phyloP scores from a whole-genome alignment of 495 filamentous ascomycete species.

The Paragyromitra xinjiangensis region DNA sequence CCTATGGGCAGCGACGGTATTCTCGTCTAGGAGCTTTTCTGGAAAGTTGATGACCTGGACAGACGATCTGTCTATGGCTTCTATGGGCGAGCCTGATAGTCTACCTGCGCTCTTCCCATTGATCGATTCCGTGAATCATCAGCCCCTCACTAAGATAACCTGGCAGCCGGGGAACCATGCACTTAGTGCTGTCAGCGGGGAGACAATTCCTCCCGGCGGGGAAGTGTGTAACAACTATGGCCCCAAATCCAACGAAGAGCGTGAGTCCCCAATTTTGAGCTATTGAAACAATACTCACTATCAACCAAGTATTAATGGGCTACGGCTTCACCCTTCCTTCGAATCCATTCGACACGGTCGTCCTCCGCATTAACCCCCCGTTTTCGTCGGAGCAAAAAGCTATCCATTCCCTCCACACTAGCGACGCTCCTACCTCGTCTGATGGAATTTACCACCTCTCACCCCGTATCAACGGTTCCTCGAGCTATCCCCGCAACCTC shows the following conservation, averaged over 20 bases:
- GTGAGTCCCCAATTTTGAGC: conserved; percentile 58
- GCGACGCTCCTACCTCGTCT: conserved; percentile 15
- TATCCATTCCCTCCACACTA: conserved; percentile 17
- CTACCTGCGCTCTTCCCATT: conserved; percentile 68
- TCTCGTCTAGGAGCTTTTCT: conserved; percentile 66
- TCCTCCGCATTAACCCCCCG: conserved; percentile 52
- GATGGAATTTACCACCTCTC: conserved; percentile 46
- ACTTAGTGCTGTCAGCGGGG: conserved; percentile 64
- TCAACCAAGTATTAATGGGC: conserved; percentile 67
- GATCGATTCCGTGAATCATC: conserved; percentile 70
- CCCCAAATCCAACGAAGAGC: conserved; percentile 72
- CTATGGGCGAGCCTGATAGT: conserved; percentile 34
- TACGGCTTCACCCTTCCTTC: conserved; percentile 71
- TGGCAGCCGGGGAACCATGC: conserved; percentile 66
- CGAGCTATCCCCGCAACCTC: conserved; percentile 35
- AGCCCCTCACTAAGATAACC: conserved; percentile 66
- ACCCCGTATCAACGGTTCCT: background rate
- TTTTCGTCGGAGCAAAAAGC: conserved; percentile 33
- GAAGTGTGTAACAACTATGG: conserved; percentile 77
- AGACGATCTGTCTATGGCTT: conserved; percentile 22
- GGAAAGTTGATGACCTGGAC: conserved; percentile 53
- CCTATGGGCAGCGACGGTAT: conserved; percentile 71
- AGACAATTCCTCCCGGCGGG: conserved; percentile 62
- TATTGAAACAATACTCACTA: background rate
- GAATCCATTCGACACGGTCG: conserved; percentile 64